phyloP scores from a whole-genome alignment of 2,329 filamentous ascomycete species.

The Trichoderma endophyticum region DNA sequence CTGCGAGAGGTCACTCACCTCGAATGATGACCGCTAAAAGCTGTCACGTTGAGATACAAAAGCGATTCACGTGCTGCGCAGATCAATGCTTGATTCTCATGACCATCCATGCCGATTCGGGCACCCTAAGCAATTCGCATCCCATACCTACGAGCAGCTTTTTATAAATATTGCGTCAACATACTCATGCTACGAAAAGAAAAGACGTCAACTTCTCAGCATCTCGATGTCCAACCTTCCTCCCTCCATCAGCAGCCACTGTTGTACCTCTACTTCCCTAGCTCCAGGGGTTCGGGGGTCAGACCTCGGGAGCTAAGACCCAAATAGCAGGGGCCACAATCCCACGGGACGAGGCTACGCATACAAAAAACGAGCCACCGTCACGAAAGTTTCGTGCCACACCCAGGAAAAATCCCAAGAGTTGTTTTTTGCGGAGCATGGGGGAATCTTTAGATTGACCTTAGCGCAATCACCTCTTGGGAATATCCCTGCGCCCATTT shows the following conservation, averaged over 20 bases:
- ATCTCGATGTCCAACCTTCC: neutral
- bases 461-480: neutral
- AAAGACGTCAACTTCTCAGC: neutral
- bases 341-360: neutral
- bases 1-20: neutral
- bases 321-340: neutral
- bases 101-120: neutral
- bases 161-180: neutral
- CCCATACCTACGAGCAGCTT: neutral
- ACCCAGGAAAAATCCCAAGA: neutral
- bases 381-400: constrained; percentile 9
- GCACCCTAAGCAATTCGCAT: neutral
- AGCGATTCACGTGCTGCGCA: constrained; percentile 6
- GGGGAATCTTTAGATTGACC: neutral
- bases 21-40: neutral
- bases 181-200: neutral
- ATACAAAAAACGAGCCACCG: neutral
- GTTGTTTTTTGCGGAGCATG: neutral
- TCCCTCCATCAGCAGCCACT: neutral
- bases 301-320: constrained; percentile 15
- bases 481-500: constrained; percentile 4
- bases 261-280: constrained; percentile 1
- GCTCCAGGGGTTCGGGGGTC: constrained; percentile 15
- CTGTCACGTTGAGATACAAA: neutral
- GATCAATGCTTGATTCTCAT: constrained; percentile 12